These are phyloP conservation scores for Lithospermum erythrorhizon DNA, from an alignment of 257 asterid genomes.

Conservation along the genomic window DNA sequence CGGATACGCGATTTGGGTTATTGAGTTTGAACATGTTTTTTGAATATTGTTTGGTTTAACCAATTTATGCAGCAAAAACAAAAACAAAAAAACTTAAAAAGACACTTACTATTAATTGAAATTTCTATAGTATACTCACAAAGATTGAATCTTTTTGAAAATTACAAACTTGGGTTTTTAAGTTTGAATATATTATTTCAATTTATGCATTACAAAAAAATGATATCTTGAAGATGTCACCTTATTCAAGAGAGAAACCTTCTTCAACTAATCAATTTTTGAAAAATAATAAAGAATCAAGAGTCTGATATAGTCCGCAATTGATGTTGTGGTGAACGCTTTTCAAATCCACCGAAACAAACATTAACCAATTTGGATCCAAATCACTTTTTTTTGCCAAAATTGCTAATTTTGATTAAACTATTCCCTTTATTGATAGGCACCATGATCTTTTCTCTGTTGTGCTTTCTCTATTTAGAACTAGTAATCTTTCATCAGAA, in stretches of 20 bases:
- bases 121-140: no score
- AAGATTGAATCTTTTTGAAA: background rate
- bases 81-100: no score
- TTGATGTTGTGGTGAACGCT: constrained; percentile 84
- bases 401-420: constrained; percentile 21
- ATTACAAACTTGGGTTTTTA: no score
- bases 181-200: no score
- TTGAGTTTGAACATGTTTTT: no score
- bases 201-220: background rate
- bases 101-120: no score
- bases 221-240: constrained; percentile 43
- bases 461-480: constrained; percentile 72
- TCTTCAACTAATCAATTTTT: constrained; percentile 16
- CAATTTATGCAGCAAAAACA: no score
- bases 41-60: no score
- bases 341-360: constrained; percentile 84
- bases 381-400: constrained; percentile 60
- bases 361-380: constrained; percentile 59
- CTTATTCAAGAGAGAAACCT: constrained; percentile 38
- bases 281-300: constrained; percentile 19
- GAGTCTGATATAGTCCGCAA: constrained; percentile 46
- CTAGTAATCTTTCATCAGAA: constrained; percentile 79
- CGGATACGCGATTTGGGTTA: no score
- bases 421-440: constrained; percentile 62
- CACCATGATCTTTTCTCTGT: constrained; percentile 80